A percentile compares a stretch with the other conserved stretches of the same genome.
Conservation (phyloP, 495 filamentous ascomycete genomes). For the Aspergillus indologenus region DNA sequence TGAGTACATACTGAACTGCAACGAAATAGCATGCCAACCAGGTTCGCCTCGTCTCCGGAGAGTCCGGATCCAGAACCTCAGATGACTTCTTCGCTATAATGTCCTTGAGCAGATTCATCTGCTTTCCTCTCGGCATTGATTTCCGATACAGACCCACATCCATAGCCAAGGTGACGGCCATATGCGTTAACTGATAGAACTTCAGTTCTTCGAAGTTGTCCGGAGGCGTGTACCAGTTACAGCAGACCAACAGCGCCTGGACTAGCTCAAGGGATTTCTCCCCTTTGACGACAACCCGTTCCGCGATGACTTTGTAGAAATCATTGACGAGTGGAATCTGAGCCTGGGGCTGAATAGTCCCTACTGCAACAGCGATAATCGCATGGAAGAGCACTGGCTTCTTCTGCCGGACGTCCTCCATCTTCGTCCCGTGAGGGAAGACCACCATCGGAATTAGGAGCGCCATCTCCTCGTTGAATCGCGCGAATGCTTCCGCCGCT, state of each 20-base stretch:
- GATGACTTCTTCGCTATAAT: conserved; percentile 38
- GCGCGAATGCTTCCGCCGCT: conserved; percentile 63
- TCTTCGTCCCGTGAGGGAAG: conserved; percentile 64
- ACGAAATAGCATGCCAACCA: conserved; percentile 84
- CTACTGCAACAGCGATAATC: conserved; percentile 67
- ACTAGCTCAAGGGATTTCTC: conserved; percentile 85
- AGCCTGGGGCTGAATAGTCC: conserved; percentile 54
- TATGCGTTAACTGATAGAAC: conserved; percentile 84
- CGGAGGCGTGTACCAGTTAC: conserved; percentile 81
- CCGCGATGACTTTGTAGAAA: conserved; percentile 67
- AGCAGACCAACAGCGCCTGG: conserved; percentile 70
- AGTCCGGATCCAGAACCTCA: conserved; percentile 54
- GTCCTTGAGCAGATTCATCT: conserved; percentile 31
- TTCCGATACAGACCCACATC: conserved; percentile 76
- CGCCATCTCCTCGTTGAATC: conserved; percentile 66
- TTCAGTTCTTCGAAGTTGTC: conserved; percentile 83
- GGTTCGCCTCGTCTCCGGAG: conserved; percentile 69
- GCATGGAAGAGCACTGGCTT: conserved; percentile 81
- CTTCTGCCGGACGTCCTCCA: conserved; percentile 61
- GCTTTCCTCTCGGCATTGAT: conserved; percentile 22
- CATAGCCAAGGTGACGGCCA: conserved; percentile 80
- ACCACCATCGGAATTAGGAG: conserved; percentile 76
- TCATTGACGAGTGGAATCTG: conserved; percentile 65
- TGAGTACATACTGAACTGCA: conserved; percentile 47
- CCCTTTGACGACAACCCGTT: conserved; percentile 68